phyloP scores from a whole-genome alignment of 2,329 filamentous ascomycete species.

The Parastagonospora nodorum region DNA sequence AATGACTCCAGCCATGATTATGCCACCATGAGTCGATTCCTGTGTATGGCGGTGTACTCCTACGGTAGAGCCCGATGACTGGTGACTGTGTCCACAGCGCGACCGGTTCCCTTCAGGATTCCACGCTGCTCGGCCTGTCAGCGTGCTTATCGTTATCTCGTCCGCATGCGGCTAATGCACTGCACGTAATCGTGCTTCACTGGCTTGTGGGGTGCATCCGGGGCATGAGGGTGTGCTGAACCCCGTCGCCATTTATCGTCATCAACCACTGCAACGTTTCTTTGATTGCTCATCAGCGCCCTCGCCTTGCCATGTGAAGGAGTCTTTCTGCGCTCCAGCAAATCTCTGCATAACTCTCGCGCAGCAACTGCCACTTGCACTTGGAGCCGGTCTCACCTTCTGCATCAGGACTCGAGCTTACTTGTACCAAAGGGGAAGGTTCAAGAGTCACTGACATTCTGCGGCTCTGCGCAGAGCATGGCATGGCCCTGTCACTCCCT shows the following conservation, averaged over 20 bases:
- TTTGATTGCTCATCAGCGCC: neutral
- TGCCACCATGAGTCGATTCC: no score
- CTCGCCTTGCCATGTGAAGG: neutral
- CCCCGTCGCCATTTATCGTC: neutral
- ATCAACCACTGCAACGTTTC: neutral
- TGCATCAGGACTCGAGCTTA: neutral
- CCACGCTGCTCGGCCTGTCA: constrained; percentile 24
- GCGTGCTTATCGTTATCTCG: constrained; percentile 34
- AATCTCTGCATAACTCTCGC: neutral
- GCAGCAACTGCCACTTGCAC: neutral
- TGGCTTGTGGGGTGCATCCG: constrained; percentile 1
- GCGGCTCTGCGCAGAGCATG: neutral
- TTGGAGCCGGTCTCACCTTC: constrained; percentile 1
- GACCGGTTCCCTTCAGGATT: no score
- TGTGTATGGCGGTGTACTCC: no score
- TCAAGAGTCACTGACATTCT: neutral
- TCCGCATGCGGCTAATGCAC: constrained; percentile 12
- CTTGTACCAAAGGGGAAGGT: constrained; percentile 2
- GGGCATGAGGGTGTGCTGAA: neutral
- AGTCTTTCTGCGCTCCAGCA: neutral
- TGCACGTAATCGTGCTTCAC: no score
- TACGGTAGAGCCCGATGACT: no score
- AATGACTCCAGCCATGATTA: no score
- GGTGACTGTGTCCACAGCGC: no score
- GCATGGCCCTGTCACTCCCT: neutral